Conservation (phyloP, 192 early-diverging fungal species). For the Obelidium mucronatum region DNA sequence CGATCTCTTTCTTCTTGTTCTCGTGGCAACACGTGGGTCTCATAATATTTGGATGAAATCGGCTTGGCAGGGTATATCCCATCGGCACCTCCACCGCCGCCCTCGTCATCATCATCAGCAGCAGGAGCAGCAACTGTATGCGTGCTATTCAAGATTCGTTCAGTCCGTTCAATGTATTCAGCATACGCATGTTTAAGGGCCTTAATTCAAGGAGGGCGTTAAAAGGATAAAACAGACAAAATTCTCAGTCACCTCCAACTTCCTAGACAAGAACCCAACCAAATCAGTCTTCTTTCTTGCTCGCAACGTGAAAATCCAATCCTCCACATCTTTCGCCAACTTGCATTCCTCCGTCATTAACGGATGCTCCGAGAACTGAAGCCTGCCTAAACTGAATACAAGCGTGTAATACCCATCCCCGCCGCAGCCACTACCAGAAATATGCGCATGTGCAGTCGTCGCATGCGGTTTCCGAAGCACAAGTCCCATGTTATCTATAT, state of each 20-base stretch:
- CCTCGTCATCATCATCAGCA: conserved; percentile 30
- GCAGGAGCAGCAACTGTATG: neutral
- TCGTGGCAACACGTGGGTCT: neutral
- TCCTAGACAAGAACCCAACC: conserved; percentile 43
- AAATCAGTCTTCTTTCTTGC: conserved; percentile 42
- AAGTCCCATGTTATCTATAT: conserved; percentile 12
- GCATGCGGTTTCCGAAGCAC: conserved; percentile 19
- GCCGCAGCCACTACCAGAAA: conserved; percentile 27
- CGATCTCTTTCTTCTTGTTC: conserved; percentile 20
- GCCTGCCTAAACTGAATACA: conserved; percentile 44
- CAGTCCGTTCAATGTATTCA: conserved; percentile 28
- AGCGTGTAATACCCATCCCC: conserved; percentile 40
- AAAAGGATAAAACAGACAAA: conserved; percentile 4
- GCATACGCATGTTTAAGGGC: conserved; percentile 30
- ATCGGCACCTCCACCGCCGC: no score
- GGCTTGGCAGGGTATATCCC: conserved; percentile 46
- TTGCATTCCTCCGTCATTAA: conserved; percentile 56
- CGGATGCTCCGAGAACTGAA: conserved; percentile 54
- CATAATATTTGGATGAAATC: conserved; percentile 21
- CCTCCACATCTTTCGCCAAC: conserved; percentile 47
- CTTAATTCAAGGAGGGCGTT: conserved; percentile 4
- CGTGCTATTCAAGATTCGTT: neutral
- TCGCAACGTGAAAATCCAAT: conserved; percentile 35
- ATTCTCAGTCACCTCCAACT: conserved; percentile 41
- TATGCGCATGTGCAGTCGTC: conserved; percentile 1